These are phyloP conservation scores for Curvularia spicifera DNA, from an alignment of 2,329 filamentous ascomycete genomes.

Conservation along the genomic window DNA sequence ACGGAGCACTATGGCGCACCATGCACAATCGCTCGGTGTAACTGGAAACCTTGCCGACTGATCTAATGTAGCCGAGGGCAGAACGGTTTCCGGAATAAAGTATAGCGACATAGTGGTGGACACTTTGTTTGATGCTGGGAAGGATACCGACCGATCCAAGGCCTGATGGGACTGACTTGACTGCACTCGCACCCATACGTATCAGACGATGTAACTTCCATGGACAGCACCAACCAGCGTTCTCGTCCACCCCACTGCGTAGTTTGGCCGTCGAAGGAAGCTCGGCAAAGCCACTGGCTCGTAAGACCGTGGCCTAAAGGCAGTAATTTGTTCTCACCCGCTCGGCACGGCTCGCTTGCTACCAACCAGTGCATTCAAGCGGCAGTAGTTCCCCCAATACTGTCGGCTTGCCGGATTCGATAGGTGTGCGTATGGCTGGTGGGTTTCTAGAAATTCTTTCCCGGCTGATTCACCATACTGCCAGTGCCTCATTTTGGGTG, in stretches of 20 bases:
- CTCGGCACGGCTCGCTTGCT: neutral
- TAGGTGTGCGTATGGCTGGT: neutral
- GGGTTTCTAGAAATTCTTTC: neutral
- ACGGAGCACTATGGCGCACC: constrained; percentile 1
- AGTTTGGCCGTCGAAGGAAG: neutral
- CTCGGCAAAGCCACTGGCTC: neutral
- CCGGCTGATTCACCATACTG: neutral
- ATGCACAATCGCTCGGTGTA: constrained; percentile 2
- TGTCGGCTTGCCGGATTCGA: neutral
- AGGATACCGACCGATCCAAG: neutral
- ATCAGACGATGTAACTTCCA: neutral
- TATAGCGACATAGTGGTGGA: neutral
- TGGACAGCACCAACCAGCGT: neutral
- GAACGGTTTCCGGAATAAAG: neutral
- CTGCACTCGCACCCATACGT: neutral
- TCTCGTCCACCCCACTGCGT: neutral
- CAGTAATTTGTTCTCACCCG: neutral
- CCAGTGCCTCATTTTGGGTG: neutral
- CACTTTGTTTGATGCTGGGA: neutral
- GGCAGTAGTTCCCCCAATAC: constrained; percentile 1
- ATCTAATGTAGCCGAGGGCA: neutral
- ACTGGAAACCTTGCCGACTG: neutral
- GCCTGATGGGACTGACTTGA: neutral
- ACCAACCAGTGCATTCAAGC: neutral
- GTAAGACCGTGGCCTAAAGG: neutral